Evolutionary conservation across 2,329 filamentous ascomycete species (phyloP).

Genomic region (Fusarium buxicola): DNA sequence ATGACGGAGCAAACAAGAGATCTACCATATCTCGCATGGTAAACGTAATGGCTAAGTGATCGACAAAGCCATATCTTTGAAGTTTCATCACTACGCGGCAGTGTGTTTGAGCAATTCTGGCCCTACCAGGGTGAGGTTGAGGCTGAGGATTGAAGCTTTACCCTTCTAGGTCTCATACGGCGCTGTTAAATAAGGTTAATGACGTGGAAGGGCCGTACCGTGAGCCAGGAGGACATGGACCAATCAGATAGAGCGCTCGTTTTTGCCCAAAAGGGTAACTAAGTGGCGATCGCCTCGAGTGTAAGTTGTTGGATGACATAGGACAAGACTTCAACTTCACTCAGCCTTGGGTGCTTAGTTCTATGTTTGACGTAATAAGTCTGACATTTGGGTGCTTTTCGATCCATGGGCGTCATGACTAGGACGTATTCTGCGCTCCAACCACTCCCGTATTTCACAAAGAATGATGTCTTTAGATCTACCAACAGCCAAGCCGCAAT

Average conservation of each 20-base stretch:
- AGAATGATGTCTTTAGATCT: neutral
- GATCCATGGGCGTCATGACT: too few species aligned
- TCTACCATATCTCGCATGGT: too few species aligned
- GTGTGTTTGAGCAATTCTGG: neutral
- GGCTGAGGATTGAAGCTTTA: neutral
- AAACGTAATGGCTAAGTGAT: too few species aligned
- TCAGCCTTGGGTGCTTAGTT: neutral
- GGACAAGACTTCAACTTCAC: neutral
- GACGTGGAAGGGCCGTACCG: too few species aligned
- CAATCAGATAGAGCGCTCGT: neutral
- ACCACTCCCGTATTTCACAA: neutral
- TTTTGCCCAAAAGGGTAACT: neutral
- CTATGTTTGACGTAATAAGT: neutral
- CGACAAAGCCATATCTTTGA: neutral
- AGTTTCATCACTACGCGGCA: neutral
- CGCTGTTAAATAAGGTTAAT: too few species aligned
- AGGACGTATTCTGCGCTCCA: neutral
- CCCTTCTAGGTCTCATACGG: neutral
- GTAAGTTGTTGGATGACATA: neutral
- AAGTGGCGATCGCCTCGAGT: too few species aligned
- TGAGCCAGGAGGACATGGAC: too few species aligned
- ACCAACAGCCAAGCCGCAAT: neutral
- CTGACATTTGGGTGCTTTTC: too few species aligned
- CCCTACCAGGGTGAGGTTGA: neutral
- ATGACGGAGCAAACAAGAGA: neutral